Evolutionary conservation across 768 basidiomycete genomes (phyloP), one percentile per base, ranked within the genome.

Genomic region (Cubamyces lactineus): DNA sequence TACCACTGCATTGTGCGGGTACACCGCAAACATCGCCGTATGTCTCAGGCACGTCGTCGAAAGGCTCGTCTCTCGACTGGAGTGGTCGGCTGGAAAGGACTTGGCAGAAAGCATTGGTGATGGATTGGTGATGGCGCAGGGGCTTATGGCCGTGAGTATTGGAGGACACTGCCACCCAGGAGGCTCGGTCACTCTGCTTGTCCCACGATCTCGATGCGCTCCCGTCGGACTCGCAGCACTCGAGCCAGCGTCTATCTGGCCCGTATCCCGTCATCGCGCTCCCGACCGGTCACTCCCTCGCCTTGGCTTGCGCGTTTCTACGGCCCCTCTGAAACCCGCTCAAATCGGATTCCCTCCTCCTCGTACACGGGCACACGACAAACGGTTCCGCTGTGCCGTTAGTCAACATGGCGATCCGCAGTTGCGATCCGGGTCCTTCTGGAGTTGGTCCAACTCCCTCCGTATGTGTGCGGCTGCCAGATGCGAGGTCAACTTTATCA

Each of bases 141-240:
- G 24, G 13, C 24, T 26, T 30, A 26, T 26, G 48, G 13, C 26
- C 23, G 30, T 26, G 42, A 21, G 6, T 45, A 6, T 7, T 43
- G 19, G 53, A 16, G 39, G 28, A 45, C 55, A 56, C 55, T 30
- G 55, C 55, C 55, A 56, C 55, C 4, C 3, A 55, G 16, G 24
- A n/a, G 15, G 53, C 21, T 23, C 42, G 53, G 42, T 39, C 40
- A 52, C 38, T 39, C 38, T 6, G 2, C 7, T 13, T 24, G 5
- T 21, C 19, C 16, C 16, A 47, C 12, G 19, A 17, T 24, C n/a
- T 47, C 39, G 55, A 56, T 56, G 55, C 55, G 55, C 34, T 56
- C 34, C 55, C 45, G 45, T 56, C 55, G 55, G 55, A 39, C 19
- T 23, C 30, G 38, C 16, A 23, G 17, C 42, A 19, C 17, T 7